These are phyloP conservation scores for Dothistroma septosporum DNA, from an alignment of 2,329 filamentous ascomycete genomes.

Conservation along the genomic window DNA sequence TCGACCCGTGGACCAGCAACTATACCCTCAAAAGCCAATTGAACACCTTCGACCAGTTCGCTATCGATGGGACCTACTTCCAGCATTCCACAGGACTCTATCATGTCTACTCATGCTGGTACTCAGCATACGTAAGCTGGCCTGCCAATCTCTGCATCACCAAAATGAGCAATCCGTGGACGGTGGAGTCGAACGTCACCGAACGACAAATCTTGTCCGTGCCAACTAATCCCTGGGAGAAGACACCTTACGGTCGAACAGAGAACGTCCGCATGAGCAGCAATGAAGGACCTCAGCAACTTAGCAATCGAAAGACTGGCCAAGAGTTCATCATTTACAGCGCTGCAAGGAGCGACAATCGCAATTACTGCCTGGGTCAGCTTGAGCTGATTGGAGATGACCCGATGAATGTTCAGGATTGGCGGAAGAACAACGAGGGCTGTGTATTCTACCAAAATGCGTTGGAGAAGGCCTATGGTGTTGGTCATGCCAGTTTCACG, in stretches of 20 bases:
- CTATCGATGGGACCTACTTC: conserved; percentile 54
- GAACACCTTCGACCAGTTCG: conserved; percentile 51
- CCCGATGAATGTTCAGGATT: conserved; percentile 48
- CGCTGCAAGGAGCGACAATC: conserved; percentile 49
- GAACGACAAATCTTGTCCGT: conserved; percentile 47
- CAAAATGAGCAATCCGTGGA: conserved; percentile 48
- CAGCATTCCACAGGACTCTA: conserved; percentile 40
- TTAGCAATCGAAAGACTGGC: conserved; percentile 45
- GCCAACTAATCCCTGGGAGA: conserved; percentile 49
- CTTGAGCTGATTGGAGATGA: conserved; percentile 48
- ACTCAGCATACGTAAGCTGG: conserved; percentile 46
- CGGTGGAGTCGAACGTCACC: conserved; percentile 43
- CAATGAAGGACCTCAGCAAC: conserved; percentile 51
- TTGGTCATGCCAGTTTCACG: conserved; percentile 50
- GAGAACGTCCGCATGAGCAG: conserved; percentile 46
- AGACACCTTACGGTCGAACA: conserved; percentile 48
- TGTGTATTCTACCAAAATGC: conserved; percentile 51
- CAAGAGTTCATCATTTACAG: conserved; percentile 50
- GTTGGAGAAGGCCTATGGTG: conserved; percentile 43
- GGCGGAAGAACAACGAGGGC: conserved; percentile 46
- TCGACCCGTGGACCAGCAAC: conserved; percentile 44
- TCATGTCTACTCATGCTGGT: conserved; percentile 43
- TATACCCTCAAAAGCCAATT: conserved; percentile 47
- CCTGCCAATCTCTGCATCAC: conserved; percentile 52
- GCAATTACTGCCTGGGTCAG: conserved; percentile 52